These are phyloP conservation scores for Eimeria necatrix DNA, from an alignment of 169 alveolate species.

Conservation along the genomic window DNA sequence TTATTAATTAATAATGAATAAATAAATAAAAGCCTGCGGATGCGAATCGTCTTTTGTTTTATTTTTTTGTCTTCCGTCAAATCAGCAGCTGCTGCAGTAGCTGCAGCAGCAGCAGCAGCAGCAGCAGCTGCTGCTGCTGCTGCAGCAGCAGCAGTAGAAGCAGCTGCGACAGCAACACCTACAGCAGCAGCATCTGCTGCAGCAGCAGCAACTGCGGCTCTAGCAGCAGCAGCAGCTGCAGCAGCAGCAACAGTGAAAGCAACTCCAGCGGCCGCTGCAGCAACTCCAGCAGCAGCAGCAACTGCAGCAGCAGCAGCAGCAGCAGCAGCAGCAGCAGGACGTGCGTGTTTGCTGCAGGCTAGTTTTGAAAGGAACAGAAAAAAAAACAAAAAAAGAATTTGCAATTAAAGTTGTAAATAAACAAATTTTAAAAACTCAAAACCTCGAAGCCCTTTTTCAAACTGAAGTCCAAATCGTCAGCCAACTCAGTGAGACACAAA, in stretches of 20 bases:
- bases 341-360: too few species aligned
- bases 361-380: too few species aligned
- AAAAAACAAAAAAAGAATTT: too few species aligned
- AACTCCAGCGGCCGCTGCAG: neutral
- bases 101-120: neutral
- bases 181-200: neutral
- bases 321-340: too few species aligned
- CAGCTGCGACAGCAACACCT: neutral
- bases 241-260: neutral
- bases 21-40: too few species aligned
- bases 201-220: neutral
- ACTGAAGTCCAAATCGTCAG: neutral
- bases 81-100: neutral
- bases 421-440: too few species aligned
- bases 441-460: neutral
- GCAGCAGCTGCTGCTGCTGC: neutral
- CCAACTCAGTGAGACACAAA: too few species aligned
- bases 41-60: neutral
- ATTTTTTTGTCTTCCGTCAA: neutral
- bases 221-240: neutral
- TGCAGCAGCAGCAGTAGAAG: neutral
- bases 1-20: too few species aligned
- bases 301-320: neutral
- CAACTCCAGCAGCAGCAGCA: neutral
- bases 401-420: too few species aligned